phyloP scores from a whole-genome alignment of 2,329 filamentous ascomycete genomes.

The Elsinoe batatas region DNA sequence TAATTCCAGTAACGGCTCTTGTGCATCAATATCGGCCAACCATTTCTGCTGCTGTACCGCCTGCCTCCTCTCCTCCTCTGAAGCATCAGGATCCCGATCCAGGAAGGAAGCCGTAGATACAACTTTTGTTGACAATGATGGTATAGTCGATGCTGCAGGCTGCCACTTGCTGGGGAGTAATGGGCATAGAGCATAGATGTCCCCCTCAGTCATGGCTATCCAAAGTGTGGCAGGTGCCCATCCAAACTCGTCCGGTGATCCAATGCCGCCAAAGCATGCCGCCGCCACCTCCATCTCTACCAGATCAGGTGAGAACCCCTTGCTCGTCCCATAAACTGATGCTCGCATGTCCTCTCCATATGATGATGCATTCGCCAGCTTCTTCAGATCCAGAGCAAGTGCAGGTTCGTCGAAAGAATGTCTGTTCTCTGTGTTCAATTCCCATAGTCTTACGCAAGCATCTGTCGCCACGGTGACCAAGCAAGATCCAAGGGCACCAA shows the following conservation, averaged over 20 bases:
- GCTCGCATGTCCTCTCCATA: conserved; percentile 76
- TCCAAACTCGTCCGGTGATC: conserved; percentile 47
- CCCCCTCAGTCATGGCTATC: conserved; percentile 89
- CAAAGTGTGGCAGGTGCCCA: conserved; percentile 97
- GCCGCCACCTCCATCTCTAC: conserved; percentile 92
- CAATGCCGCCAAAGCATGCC: conserved; percentile 73
- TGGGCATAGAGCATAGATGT: conserved; percentile 87
- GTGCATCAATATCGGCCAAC: conserved; percentile 46
- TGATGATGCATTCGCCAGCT: conserved; percentile 73
- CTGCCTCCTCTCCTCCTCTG: conserved; percentile 36
- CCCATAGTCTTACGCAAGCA: conserved; percentile 83
- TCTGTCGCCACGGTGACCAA: conserved; percentile 83
- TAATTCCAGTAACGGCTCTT: conserved; percentile 37
- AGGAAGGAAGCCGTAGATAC: conserved; percentile 55
- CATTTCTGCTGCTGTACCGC: conserved; percentile 49
- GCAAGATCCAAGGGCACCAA: conserved; percentile 71
- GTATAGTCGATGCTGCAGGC: conserved; percentile 58
- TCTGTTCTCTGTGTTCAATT: conserved; percentile 70
- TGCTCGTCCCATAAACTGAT: conserved; percentile 61
- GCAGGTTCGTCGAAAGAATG: conserved; percentile 80
- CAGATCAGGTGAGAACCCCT: conserved; percentile 76
- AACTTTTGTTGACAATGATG: conserved; percentile 73
- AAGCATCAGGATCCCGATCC: conserved; percentile 32
- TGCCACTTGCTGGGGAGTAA: conserved; percentile 81
- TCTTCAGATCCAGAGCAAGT: conserved; percentile 77